A percentile compares a stretch with the other conserved stretches of the same genome.
Evolutionary conservation across 768 basidiomycete genomes (phyloP).

Genomic region (Pholiota molesta): DNA sequence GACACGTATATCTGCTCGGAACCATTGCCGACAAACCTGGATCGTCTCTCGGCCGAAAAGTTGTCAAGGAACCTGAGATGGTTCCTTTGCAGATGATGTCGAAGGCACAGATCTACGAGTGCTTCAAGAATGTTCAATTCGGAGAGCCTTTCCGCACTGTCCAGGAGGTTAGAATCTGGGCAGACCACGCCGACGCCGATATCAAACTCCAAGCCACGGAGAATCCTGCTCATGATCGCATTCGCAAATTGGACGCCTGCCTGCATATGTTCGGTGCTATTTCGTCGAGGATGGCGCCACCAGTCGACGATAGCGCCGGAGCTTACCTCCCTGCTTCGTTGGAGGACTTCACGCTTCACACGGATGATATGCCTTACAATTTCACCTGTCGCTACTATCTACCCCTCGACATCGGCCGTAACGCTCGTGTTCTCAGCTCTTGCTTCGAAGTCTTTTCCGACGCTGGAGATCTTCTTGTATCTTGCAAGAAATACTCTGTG

Average conservation of each 20-base stretch:
- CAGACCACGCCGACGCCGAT: slow-evolving; percentile 32
- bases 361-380: slow-evolving; percentile 30
- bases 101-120: slow-evolving; percentile 30
- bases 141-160: slow-evolving; percentile 36
- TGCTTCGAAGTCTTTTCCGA: slow-evolving; percentile 34
- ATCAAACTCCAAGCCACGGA: slow-evolving; percentile 25
- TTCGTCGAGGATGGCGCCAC: slow-evolving; percentile 22
- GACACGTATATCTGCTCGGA: slow-evolving; percentile 34
- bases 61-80: slow-evolving; percentile 23
- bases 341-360: slow-evolving; percentile 30
- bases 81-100: slow-evolving; percentile 29
- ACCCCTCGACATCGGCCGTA: slow-evolving; percentile 31
- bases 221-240: slow-evolving; percentile 30
- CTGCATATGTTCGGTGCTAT: slow-evolving; percentile 37
- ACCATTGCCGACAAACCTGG: slow-evolving; percentile 18
- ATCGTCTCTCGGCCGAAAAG: slow-evolving; percentile 15
- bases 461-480: slow-evolving; percentile 31
- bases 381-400: slow-evolving; percentile 38
- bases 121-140: slow-evolving; percentile 36
- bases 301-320: slow-evolving; percentile 27
- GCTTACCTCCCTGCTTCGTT: slow-evolving; percentile 37
- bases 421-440: slow-evolving; percentile 27
- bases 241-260: slow-evolving; percentile 37
- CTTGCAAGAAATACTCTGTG: slow-evolving; percentile 36
- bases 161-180: slow-evolving; percentile 31